Evolutionary conservation across 2,329 filamentous ascomycete species (phyloP).

Genomic region (Escovopsis sp.): DNA sequence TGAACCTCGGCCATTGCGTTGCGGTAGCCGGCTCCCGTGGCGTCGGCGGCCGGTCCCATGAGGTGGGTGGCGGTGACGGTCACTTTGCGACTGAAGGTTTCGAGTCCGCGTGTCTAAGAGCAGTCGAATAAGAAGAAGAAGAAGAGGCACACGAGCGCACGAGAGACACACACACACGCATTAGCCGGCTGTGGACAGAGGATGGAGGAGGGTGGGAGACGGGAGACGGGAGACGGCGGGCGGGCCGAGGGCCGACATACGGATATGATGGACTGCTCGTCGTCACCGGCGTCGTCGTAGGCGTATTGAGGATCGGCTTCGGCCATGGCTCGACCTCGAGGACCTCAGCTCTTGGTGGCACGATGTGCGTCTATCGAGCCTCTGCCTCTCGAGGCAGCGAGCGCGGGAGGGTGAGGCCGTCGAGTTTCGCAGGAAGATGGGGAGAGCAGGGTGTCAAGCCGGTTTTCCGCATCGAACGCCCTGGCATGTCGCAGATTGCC

Average conservation of each 20-base stretch:
- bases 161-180: slow-evolving; percentile 13
- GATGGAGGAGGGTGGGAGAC: neutral
- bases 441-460: neutral
- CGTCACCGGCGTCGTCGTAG: slow-evolving; percentile 32
- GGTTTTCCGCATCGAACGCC: slow-evolving; percentile 3
- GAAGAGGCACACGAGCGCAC: neutral
- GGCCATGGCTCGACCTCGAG: slow-evolving; percentile 22
- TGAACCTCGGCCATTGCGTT: slow-evolving; percentile 79
- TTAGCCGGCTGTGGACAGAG: slow-evolving; percentile 11
- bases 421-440: neutral
- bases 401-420: slow-evolving; percentile 1
- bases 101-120: slow-evolving; percentile 65
- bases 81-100: slow-evolving; percentile 88
- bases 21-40: slow-evolving; percentile 57
- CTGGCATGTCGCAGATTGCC: slow-evolving; percentile 1
- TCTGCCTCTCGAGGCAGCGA: slow-evolving; percentile 3
- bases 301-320: slow-evolving; percentile 29
- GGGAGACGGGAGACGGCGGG: neutral
- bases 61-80: slow-evolving; percentile 85
- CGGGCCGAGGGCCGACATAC: slow-evolving; percentile 11
- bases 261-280: slow-evolving; percentile 33
- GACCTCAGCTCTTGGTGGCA: slow-evolving; percentile 2
- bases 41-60: slow-evolving; percentile 49
- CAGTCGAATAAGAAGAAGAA: slow-evolving; percentile 3
- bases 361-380: neutral